These are phyloP conservation scores for Durio zibethinus DNA, from an alignment of 345 rosid species.

Conservation along the genomic window DNA sequence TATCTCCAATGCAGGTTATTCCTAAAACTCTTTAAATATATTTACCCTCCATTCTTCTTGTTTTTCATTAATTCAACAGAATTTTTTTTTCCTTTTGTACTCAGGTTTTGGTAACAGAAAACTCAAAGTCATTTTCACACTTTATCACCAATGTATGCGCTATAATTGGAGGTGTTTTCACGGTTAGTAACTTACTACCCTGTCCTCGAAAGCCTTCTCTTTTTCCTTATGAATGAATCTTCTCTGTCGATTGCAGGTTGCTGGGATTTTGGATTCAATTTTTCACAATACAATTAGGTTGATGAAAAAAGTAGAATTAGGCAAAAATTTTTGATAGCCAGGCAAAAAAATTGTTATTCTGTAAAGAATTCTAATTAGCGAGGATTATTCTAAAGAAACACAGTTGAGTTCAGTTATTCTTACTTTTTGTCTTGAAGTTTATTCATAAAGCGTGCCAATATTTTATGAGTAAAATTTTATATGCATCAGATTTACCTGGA, in stretches of 20 bases:
- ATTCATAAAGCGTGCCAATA: too few relatives aligned
- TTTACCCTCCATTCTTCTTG: not conserved
- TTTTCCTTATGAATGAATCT: not conserved
- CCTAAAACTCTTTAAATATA: constrained; percentile 1
- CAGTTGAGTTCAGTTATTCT: not conserved
- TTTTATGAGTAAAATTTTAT: too few relatives aligned
- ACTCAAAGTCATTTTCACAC: constrained; percentile 78
- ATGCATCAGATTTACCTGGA: too few relatives aligned
- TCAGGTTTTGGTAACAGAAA: constrained; percentile 85
- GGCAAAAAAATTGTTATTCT: not conserved
- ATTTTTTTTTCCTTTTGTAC: not conserved
- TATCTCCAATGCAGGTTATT: constrained; percentile 97
- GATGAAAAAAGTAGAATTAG: constrained; percentile 88
- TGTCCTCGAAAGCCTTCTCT: not conserved
- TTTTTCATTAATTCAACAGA: not conserved
- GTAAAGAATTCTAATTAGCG: constrained; percentile 15
- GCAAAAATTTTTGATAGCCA: constrained; percentile 75
- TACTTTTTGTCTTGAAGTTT: too few relatives aligned
- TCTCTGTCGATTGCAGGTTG: constrained; percentile 57
- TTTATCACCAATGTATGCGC: constrained; percentile 95
- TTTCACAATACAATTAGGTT: constrained; percentile 75
- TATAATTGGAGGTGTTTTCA: constrained; percentile 95
- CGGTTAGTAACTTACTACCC: constrained; percentile 51
- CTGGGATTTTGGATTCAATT: constrained; percentile 90
- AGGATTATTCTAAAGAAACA: constrained; percentile 12